Base-by-base conservation (phyloP, 768 basidiomycete species). In the Mycena capillaripes region DNA sequence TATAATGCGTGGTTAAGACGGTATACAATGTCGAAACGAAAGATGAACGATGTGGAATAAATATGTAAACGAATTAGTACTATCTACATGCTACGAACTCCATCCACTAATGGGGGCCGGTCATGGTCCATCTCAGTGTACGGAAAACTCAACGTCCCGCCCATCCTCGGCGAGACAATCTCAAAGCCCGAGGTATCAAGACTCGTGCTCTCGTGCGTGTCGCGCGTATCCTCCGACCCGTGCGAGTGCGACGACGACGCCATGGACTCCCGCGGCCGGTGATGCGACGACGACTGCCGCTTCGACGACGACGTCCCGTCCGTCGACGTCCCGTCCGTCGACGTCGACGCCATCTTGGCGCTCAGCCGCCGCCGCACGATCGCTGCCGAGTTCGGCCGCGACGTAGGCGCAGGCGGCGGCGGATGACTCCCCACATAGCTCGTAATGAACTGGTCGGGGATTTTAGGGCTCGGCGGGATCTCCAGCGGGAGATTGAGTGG, bases 141-240 rank as follows among this genome's bases (percentile, higher is more conserved):
- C 25, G 92, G 91, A 78, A 91, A 91, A 70, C 86, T 83, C 72
- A 91, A 76, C 44, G 84, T 75, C 78, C 84, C 73, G 71, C 81
- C 79, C 75, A 82, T 82, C 81, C 86, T 86, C 46, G 91, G 85
- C 27, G 89, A 87, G 34, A 92, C 86, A 42, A 91, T 87, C 81
- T 93, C 92, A 76, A 92, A 92, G 76, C 92, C 90, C 19, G 90
- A 89, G 17, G 83, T 85, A 75, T 94, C 92, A 68, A 91, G 86
- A 77, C 89, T 91, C 42, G 86, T 86, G 58, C 74, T 67, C 63
- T 75, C 74, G 36, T 69, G 71, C 52, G 71, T 73, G 29, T 56
- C 70, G 25, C 86, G 82, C 67, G 84, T 85, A 58, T 83, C 83
- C 57, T 81, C 81, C 25, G 86, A 86, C 58, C 80, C 82, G 30